phyloP scores from a whole-genome alignment of 2,329 filamentous ascomycete genomes.

The Ophiocordyceps camponoti-saundersi region DNA sequence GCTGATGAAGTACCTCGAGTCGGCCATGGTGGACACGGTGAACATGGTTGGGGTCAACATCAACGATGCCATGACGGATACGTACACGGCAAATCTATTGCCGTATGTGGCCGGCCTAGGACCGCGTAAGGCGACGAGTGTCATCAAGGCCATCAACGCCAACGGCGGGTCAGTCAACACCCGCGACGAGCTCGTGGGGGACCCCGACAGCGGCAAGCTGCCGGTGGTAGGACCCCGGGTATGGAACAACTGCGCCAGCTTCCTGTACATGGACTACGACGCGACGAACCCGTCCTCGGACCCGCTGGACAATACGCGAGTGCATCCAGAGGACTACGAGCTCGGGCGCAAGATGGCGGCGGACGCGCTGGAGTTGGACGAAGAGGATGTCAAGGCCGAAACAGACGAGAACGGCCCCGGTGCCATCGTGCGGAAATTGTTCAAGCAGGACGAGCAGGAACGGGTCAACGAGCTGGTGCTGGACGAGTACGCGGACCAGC shows the following conservation, averaged over 20 bases:
- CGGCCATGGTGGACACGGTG: constrained; percentile 96
- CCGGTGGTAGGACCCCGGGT: constrained; percentile 77
- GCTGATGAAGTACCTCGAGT: constrained; percentile 71
- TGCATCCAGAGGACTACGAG: constrained; percentile 97
- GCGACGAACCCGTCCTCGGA: constrained; percentile 68
- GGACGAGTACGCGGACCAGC: constrained; percentile 91
- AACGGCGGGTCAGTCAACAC: constrained; percentile 78
- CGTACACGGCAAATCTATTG: constrained; percentile 71
- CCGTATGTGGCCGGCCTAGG: constrained; percentile 86
- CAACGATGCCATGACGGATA: constrained; percentile 72
- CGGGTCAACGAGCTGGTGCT: constrained; percentile 91
- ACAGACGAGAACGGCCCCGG: constrained; percentile 77
- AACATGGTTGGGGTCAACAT: constrained; percentile 93
- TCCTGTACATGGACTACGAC: constrained; percentile 80
- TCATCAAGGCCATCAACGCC: constrained; percentile 62
- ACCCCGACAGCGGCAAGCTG: constrained; percentile 60
- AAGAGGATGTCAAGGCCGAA: constrained; percentile 94
- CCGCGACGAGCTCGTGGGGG: constrained; percentile 74
- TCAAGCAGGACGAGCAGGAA: constrained; percentile 84
- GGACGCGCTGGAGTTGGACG: constrained; percentile 87
- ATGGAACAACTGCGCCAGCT: constrained; percentile 95
- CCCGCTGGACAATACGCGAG: constrained; percentile 88
- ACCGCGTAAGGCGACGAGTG: constrained; percentile 71
- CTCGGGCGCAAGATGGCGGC: constrained; percentile 96
- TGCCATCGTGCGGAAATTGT: constrained; percentile 86